Conservation (phyloP, 495 filamentous ascomycete species). For the Parathielavia appendiculata region DNA sequence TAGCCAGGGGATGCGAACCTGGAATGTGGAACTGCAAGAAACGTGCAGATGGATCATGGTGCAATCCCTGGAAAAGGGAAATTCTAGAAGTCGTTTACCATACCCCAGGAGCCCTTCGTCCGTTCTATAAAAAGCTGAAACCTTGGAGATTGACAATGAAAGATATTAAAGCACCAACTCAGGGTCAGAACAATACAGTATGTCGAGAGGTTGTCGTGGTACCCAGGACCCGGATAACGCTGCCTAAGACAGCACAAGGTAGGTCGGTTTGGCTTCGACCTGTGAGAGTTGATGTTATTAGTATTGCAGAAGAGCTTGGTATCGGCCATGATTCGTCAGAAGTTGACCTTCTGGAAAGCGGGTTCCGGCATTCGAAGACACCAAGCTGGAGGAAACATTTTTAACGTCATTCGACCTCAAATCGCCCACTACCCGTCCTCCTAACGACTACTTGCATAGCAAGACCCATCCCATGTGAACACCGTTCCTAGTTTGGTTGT, state of each 20-base stretch:
- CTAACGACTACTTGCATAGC: background rate
- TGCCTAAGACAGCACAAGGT: background rate
- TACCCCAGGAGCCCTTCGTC: background rate
- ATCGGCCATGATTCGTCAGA: background rate
- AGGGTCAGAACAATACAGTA: background rate
- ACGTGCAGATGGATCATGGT: background rate
- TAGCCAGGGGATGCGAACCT: constrained; percentile 27
- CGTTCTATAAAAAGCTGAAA: background rate
- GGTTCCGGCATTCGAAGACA: background rate
- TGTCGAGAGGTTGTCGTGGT: constrained; percentile 3
- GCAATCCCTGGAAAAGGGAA: background rate
- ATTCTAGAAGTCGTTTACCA: constrained; percentile 17
- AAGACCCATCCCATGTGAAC: background rate
- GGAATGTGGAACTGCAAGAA: constrained; percentile 22
- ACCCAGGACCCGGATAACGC: background rate
- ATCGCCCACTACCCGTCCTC: constrained; percentile 1
- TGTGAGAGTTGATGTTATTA: background rate
- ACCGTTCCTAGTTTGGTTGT: constrained; percentile 20
- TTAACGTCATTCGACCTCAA: too few relatives aligned
- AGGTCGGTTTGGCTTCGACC: background rate
- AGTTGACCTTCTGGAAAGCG: background rate
- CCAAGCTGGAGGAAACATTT: constrained; percentile 1
- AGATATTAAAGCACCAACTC: constrained; percentile 9
- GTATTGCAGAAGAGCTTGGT: constrained; percentile 3
- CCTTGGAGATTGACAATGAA: constrained; percentile 1